Evolutionary conservation across 2,329 filamentous ascomycete genomes (phyloP).

Genomic region (Tolypocladium endophyticum): DNA sequence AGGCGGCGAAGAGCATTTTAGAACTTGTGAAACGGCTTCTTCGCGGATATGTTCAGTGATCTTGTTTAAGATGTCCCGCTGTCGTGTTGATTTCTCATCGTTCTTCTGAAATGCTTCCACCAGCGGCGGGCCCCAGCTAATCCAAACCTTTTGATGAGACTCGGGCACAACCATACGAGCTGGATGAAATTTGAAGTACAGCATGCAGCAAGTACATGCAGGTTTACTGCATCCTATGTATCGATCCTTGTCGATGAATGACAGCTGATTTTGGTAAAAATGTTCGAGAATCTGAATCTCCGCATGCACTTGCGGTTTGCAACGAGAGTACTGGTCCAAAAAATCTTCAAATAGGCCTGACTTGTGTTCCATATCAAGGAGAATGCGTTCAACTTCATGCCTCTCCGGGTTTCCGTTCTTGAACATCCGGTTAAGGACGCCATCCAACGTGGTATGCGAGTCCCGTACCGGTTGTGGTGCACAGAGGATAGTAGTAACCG

Average conservation of each 20-base stretch:
- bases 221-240: background rate
- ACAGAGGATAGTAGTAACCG: too few species aligned
- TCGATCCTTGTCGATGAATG: background rate
- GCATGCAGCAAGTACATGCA: background rate
- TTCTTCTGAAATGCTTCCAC: background rate
- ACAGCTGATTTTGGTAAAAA: background rate
- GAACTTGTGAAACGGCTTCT: background rate
- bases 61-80: background rate
- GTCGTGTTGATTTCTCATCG: background rate
- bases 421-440: too few species aligned
- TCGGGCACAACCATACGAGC: background rate
- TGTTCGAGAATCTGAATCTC: background rate
- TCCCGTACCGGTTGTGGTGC: too few species aligned
- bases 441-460: too few species aligned
- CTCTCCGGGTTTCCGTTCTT: too few species aligned
- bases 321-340: too few species aligned
- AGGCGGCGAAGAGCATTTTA: background rate
- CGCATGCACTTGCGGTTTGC: background rate
- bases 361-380: too few species aligned
- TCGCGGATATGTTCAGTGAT: background rate
- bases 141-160: background rate
- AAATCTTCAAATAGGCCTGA: too few species aligned
- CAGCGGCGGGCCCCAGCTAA: background rate
- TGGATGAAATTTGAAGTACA: background rate
- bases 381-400: too few species aligned